Percentiles rank a stretch among this genome's conserved stretches.
phyloP scores from a whole-genome alignment of 1,139 yeast species.

The Blastobotrys serpentis region DNA sequence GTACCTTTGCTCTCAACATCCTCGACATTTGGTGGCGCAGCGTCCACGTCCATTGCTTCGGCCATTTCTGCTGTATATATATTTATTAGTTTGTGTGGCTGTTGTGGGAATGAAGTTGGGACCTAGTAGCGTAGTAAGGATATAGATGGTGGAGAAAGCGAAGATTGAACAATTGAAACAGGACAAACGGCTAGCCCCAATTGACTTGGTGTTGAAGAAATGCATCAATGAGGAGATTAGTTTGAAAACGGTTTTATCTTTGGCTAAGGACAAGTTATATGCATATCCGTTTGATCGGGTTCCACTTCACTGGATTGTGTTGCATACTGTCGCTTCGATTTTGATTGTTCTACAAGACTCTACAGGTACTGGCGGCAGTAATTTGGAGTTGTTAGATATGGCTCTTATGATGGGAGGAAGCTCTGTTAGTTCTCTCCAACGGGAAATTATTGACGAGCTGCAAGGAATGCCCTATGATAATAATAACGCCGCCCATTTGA shows the following conservation, averaged over 20 bases:
- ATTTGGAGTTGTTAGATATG: constrained; percentile 10
- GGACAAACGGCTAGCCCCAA: background rate
- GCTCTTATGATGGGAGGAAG: constrained; percentile 20
- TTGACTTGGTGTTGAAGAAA: background rate
- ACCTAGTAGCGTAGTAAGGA: no score
- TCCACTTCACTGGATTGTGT: constrained; percentile 13
- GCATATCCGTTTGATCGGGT: constrained; percentile 2
- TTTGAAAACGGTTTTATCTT: background rate
- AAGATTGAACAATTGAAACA: background rate
- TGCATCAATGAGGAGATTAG: background rate
- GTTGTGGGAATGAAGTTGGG: no score
- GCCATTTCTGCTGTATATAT: constrained; percentile 28
- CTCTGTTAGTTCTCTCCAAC: constrained; percentile 11
- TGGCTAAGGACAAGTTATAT: constrained; percentile 7
- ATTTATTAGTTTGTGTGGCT: background rate
- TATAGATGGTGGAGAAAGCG: no score
- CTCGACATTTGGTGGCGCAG: constrained; percentile 14
- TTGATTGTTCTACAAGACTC: constrained; percentile 8
- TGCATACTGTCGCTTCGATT: constrained; percentile 15
- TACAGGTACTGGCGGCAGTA: background rate
- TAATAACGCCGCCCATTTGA: no score
- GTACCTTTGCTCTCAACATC: constrained; percentile 7
- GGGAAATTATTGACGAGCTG: constrained; percentile 10
- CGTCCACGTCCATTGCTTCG: constrained; percentile 38
- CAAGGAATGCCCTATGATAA: background rate